Percentiles rank a stretch among this genome's conserved stretches.
phyloP scores from a whole-genome alignment of 306 rosid species.

The Luffa aegyptiaca region DNA sequence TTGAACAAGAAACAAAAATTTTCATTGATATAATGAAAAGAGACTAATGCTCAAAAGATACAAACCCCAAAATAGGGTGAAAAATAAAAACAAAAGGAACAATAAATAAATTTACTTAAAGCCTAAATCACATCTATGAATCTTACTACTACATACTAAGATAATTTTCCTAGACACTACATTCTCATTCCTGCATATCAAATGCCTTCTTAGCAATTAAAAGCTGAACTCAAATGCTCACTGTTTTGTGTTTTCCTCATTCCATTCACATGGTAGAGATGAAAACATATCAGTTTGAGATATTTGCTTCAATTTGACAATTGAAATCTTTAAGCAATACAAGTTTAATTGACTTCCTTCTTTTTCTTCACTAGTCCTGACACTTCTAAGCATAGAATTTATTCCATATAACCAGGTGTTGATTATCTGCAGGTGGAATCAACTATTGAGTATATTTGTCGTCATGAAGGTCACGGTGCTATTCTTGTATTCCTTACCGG shows the following conservation, averaged over 20 bases:
- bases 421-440: conserved; percentile 58
- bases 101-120: not conserved
- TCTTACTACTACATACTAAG: not conserved
- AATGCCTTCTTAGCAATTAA: not conserved
- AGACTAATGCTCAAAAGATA: too few species aligned
- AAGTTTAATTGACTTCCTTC: not conserved
- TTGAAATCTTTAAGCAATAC: not conserved
- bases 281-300: not conserved
- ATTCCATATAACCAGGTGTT: not conserved
- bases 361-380: not conserved
- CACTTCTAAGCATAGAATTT: not conserved
- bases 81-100: too few species aligned
- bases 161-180: not conserved
- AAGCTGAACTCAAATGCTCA: not conserved
- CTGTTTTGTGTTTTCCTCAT: not conserved
- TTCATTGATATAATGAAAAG: too few species aligned
- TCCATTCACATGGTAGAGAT: not conserved
- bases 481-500: conserved; percentile 92
- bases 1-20: too few species aligned
- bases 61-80: too few species aligned
- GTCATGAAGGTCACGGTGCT: conserved; percentile 74
- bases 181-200: not conserved
- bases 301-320: not conserved
- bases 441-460: conserved; percentile 64
- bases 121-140: not conserved